Percentiles rank a stretch among this genome's conserved stretches.
Evolutionary conservation across 257 asterid genomes (phyloP).

Genomic region (Rubia yunnanensis): DNA sequence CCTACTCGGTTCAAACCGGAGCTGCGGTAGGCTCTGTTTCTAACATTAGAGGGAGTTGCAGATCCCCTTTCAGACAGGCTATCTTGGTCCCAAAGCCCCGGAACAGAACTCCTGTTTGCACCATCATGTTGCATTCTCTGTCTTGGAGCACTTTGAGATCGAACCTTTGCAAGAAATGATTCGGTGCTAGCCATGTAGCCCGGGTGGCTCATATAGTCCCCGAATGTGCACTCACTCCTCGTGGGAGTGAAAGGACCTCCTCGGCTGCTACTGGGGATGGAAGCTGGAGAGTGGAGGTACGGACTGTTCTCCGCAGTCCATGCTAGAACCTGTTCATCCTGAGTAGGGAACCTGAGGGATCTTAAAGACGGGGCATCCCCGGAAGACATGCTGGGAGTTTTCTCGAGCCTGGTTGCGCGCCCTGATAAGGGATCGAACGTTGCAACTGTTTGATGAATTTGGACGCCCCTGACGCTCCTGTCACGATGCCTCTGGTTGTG

Average conservation of each 20-base stretch:
- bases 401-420: slow-evolving; percentile 35
- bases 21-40: slow-evolving; percentile 17
- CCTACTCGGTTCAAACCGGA: slow-evolving; percentile 28
- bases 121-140: slow-evolving; percentile 64
- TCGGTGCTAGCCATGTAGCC: slow-evolving; percentile 81
- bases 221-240: slow-evolving; percentile 57
- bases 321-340: slow-evolving; percentile 28
- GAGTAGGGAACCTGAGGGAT: slow-evolving; percentile 34
- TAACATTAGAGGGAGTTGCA: slow-evolving; percentile 21
- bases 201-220: slow-evolving; percentile 54
- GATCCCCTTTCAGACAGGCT: slow-evolving; percentile 52
- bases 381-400: slow-evolving; percentile 73
- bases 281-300: slow-evolving; percentile 40
- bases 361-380: slow-evolving; percentile 51
- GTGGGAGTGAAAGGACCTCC: slow-evolving; percentile 57
- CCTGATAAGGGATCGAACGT: slow-evolving; percentile 27
- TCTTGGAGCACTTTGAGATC: slow-evolving; percentile 92
- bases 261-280: slow-evolving; percentile 43
- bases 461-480: slow-evolving; percentile 27
- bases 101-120: slow-evolving; percentile 19
- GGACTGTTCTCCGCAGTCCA: slow-evolving; percentile 63
- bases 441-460: slow-evolving; percentile 24
- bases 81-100: slow-evolving; percentile 48
- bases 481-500: slow-evolving; percentile 27
- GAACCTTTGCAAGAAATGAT: slow-evolving; percentile 66